These are phyloP conservation scores for Paraurostyla sp. DNA, from an alignment of 73 alveolate species.

Conservation along the genomic window DNA sequence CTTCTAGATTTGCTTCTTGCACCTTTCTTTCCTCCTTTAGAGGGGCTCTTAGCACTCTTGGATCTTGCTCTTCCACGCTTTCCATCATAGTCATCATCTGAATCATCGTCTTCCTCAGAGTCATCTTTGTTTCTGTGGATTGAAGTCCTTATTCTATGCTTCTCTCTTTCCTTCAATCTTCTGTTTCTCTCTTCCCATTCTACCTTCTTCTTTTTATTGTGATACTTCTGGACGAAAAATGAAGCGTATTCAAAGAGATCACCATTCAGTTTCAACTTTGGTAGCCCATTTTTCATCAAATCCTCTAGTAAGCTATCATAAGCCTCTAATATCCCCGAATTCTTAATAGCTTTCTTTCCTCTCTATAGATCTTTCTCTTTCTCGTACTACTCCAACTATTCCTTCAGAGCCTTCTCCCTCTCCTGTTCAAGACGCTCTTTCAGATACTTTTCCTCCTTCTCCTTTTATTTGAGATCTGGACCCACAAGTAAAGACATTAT, in stretches of 20 bases:
- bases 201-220: slow-evolving; percentile 16
- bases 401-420: background rate
- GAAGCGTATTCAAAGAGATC: slow-evolving; percentile 43
- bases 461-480: slow-evolving; percentile 30
- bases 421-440: slow-evolving; percentile 35
- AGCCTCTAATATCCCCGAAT: slow-evolving; percentile 41
- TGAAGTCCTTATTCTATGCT: slow-evolving; percentile 22
- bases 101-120: background rate
- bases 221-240: background rate
- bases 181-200: slow-evolving; percentile 56
- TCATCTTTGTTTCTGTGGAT: background rate
- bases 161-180: slow-evolving; percentile 35
- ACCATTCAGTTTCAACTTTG: slow-evolving; percentile 46
- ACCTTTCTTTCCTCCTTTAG: background rate
- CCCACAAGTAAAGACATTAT: slow-evolving; percentile 39
- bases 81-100: slow-evolving; percentile 25
- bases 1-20: background rate
- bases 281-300: slow-evolving; percentile 38
- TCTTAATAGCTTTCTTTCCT: slow-evolving; percentile 40
- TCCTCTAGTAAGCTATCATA: slow-evolving; percentile 31
- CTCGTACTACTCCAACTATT: slow-evolving; percentile 16
- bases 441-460: slow-evolving; percentile 39
- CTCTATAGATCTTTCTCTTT: slow-evolving; percentile 23
- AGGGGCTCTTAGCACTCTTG: background rate
- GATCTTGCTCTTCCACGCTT: slow-evolving; percentile 15